Evolutionary conservation across 2,329 filamentous ascomycete genomes (phyloP).

Genomic region (Helicocarpus griseus): DNA sequence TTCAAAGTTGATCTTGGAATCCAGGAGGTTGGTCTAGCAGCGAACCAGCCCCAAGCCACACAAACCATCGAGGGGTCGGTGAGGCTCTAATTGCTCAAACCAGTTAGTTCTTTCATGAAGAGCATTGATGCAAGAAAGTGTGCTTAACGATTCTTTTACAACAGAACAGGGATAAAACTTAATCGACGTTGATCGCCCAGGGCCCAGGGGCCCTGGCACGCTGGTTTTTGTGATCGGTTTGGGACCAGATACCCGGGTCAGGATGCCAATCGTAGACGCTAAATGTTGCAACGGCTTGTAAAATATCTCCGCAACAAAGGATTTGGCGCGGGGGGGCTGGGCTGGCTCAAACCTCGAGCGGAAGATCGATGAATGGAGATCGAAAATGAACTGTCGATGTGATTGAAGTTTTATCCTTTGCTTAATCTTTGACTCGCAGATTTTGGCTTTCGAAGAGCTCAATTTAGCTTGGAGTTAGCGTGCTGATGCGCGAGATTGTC

Average conservation of each 20-base stretch:
- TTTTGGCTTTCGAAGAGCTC: not conserved
- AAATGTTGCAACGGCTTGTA: not conserved
- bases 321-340: not conserved
- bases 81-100: not conserved
- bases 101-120: not conserved
- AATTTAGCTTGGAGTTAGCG: too few relatives aligned
- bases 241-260: not conserved
- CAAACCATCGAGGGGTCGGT: not conserved
- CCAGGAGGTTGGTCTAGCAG: not conserved
- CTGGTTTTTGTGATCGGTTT: not conserved
- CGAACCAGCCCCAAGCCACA: not conserved
- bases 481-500: not conserved
- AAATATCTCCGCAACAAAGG: not conserved
- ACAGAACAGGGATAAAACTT: not conserved
- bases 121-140: not conserved
- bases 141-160: not conserved
- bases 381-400: not conserved
- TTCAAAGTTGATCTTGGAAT: too few relatives aligned
- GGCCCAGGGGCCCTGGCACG: not conserved
- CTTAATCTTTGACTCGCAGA: not conserved
- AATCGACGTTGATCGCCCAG: not conserved
- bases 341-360: not conserved
- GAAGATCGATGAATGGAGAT: slow-evolving; percentile 1
- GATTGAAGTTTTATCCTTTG: not conserved
- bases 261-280: not conserved